These are phyloP conservation scores for Cyclotella cryptica DNA, from an alignment of 108 stramenopile species.

Conservation along the genomic window DNA sequence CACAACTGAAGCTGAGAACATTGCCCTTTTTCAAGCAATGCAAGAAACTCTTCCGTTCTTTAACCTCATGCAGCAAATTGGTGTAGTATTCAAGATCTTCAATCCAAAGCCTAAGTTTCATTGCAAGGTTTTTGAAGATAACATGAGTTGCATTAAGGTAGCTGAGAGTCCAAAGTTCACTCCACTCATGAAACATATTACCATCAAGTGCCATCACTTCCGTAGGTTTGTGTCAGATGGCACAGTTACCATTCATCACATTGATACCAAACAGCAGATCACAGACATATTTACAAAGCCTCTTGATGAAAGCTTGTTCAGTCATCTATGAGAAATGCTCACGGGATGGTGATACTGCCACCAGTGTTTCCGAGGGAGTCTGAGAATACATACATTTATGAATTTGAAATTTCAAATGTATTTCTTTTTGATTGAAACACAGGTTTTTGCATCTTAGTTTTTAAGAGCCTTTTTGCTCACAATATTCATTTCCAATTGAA, in stretches of 20 bases:
- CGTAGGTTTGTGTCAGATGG: neutral
- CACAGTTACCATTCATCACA: constrained; percentile 20
- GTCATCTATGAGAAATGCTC: constrained; percentile 15
- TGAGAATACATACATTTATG: neutral
- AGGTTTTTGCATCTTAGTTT: no score
- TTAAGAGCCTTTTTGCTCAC: no score
- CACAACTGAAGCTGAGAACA: no score
- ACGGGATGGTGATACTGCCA: constrained; percentile 32
- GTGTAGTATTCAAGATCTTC: neutral
- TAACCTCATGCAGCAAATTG: neutral
- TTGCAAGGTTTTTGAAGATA: constrained; percentile 34
- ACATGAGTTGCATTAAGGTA: constrained; percentile 12
- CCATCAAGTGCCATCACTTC: constrained; percentile 24
- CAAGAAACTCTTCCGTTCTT: neutral
- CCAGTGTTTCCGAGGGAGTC: constrained; percentile 4
- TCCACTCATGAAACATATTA: constrained; percentile 44
- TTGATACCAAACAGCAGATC: constrained; percentile 35
- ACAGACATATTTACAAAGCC: constrained; percentile 56
- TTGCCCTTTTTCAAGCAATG: neutral
- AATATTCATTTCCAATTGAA: no score
- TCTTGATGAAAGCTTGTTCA: constrained; percentile 12
- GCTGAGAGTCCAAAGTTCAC: constrained; percentile 32
- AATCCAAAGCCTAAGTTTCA: constrained; percentile 20
- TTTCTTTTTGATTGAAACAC: no score
- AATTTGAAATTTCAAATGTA: no score